Evolutionary conservation across 208 protist species (phyloP).

Genomic region (Acanthamoeba polyphaga): DNA sequence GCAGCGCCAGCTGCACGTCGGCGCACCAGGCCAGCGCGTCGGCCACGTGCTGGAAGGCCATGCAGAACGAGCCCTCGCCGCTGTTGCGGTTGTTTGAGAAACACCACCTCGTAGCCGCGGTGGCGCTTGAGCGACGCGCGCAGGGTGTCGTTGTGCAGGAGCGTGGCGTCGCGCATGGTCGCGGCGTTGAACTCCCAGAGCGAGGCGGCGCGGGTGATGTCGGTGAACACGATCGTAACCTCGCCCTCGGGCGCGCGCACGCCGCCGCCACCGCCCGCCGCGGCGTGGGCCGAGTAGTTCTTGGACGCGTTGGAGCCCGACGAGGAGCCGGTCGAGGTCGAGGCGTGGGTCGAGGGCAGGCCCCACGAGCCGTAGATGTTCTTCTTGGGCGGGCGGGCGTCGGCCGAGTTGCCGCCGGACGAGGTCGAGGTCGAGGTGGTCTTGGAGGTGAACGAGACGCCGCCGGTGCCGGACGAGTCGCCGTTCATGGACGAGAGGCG

Average conservation of each 20-base stretch:
- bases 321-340: not conserved
- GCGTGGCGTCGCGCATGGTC: not conserved
- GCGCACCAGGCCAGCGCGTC: no score
- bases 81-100: not conserved
- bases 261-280: not conserved
- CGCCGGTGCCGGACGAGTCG: not conserved
- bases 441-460: conserved; percentile 2
- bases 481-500: conserved; percentile 24
- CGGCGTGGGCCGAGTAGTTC: not conserved
- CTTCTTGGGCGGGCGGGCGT: not conserved
- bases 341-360: not conserved
- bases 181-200: not conserved
- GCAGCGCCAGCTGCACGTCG: not conserved
- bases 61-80: conserved; percentile 61
- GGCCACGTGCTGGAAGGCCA: conserved; percentile 66
- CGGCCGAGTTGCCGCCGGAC: not conserved
- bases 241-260: not conserved
- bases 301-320: not conserved
- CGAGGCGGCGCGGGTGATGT: not conserved
- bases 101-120: not conserved
- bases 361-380: conserved; percentile 11
- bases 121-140: not conserved
- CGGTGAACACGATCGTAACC: not conserved
- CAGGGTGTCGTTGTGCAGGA: not conserved
- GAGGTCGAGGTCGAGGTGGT: not conserved